Percentiles rank a stretch among this genome's conserved stretches.
Evolutionary conservation across 306 rosid genomes (phyloP).

Genomic region (Prunus salicina): DNA sequence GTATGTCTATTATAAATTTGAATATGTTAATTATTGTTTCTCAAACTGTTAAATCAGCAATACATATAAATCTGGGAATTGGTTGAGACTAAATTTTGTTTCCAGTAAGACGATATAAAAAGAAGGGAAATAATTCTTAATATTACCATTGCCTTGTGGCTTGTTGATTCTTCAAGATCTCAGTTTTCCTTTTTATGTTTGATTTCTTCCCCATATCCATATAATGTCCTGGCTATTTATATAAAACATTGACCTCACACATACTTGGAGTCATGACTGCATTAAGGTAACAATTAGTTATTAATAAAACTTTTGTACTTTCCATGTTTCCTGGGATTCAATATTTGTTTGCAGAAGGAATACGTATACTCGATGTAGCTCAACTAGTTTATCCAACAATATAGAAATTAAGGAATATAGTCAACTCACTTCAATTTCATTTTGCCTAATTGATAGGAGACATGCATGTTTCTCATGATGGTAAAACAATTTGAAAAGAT

Average conservation of each 20-base stretch:
- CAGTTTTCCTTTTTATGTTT: too few species aligned
- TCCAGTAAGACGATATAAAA: background rate
- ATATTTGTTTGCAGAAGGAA: background rate
- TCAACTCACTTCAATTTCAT: background rate
- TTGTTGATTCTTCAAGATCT: too few species aligned
- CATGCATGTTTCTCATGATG: too few species aligned
- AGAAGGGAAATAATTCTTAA: background rate
- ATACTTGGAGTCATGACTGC: too few species aligned
- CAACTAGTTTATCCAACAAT: background rate
- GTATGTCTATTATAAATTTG: background rate
- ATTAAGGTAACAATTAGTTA: too few species aligned
- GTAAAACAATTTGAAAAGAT: too few species aligned
- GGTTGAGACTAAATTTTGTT: background rate
- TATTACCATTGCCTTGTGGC: background rate
- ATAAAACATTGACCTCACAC: too few species aligned
- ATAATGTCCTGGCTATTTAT: too few species aligned
- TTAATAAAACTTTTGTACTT: too few species aligned
- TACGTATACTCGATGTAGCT: background rate
- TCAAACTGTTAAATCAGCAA: background rate
- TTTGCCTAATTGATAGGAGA: too few species aligned
- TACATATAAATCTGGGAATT: background rate
- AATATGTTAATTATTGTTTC: background rate
- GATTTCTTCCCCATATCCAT: too few species aligned
- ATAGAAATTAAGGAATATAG: background rate
- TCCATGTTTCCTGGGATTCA: background rate